Evolutionary conservation across 306 rosid species (phyloP), one percentile per base, ranked within the genome.

Genomic region (Inga leiocalycina): DNA sequence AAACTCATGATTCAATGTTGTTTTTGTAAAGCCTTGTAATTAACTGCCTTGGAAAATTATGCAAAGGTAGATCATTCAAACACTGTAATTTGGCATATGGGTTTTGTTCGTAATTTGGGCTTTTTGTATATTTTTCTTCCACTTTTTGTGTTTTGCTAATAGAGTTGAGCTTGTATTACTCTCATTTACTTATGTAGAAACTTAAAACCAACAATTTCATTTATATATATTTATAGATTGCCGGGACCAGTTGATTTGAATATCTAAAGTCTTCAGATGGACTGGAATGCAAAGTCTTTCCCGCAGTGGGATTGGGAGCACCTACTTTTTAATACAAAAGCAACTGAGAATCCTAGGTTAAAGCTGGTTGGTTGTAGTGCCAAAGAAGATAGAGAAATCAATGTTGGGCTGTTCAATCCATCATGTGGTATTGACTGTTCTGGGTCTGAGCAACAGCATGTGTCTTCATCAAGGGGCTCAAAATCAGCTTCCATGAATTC

Each of bases 261-360:
- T 75, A 57, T 71, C 83, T 82, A 81, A 86, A 82, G 78, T 57
- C 71, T 71, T 82, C 56, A 79, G 78, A 95, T 95, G 99, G 98
- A 92, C 88, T 95, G 98, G 99, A 93, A 89, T 81, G 84, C 86
- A n/a, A 92, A 89, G 71, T 85, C 93, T 78, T 79, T 84, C 0
- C 88, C 87, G 12, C 88, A 88, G 78, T 93, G 99, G 98, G 95
- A 93, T 56, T 93, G 92, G 97, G 98, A 95, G 76, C 88, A 92
- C 78, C 83, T 86, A 64, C 86, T 86, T 81, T 85, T 81, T 70
- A 90, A 88, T 76, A 19, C 91, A 62, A 93, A 90, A 74, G 79
- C 86, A 76, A 59, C 94, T 37, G 97, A 92, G 79, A 90, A 88
- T 88, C 83, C 87, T 3, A 92, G 79, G 86, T 69, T 82, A n/a